Evolutionary conservation across 495 filamentous ascomycete species (phyloP).

Genomic region (Podospora australis): DNA sequence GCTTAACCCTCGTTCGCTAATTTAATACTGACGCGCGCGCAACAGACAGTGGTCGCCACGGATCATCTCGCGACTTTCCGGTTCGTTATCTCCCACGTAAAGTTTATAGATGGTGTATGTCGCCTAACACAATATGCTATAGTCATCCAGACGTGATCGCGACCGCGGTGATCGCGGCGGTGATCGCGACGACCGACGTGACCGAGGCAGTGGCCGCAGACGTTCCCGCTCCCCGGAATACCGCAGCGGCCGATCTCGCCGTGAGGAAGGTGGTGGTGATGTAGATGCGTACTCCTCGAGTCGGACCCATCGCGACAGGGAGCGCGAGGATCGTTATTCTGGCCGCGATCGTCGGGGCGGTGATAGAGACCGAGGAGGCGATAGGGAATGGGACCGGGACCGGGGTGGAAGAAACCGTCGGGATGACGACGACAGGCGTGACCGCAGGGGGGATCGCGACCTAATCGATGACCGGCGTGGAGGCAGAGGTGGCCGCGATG

Average conservation of each 20-base stretch:
- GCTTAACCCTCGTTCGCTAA: constrained; percentile 4
- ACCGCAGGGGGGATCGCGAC: constrained; percentile 41
- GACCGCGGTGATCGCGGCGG: constrained; percentile 50
- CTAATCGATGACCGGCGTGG: no score
- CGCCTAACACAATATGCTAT: no score
- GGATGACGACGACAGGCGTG: constrained; percentile 61
- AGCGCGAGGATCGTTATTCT: constrained; percentile 83
- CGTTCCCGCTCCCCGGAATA: constrained; percentile 70
- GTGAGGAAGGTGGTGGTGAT: constrained; percentile 53
- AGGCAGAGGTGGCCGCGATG: constrained; percentile 38
- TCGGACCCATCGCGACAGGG: constrained; percentile 81
- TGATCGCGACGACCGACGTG: constrained; percentile 34
- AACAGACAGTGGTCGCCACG: constrained; percentile 57
- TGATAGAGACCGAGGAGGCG: constrained; percentile 19
- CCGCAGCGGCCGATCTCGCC: constrained; percentile 46
- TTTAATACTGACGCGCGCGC: constrained; percentile 24
- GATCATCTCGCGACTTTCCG: constrained; percentile 64
- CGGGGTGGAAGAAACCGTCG: constrained; percentile 49
- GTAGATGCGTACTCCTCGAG: constrained; percentile 85
- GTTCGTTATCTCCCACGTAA: constrained; percentile 37
- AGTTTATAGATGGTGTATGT: not conserved
- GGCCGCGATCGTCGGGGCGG: constrained; percentile 47
- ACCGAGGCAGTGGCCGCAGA: constrained; percentile 55
- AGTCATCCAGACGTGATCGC: constrained; percentile 38
- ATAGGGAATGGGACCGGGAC: constrained; percentile 67